These are phyloP conservation scores for Neofusicoccum sp. DNA, from an alignment of 2,329 filamentous ascomycete genomes.

Conservation along the genomic window DNA sequence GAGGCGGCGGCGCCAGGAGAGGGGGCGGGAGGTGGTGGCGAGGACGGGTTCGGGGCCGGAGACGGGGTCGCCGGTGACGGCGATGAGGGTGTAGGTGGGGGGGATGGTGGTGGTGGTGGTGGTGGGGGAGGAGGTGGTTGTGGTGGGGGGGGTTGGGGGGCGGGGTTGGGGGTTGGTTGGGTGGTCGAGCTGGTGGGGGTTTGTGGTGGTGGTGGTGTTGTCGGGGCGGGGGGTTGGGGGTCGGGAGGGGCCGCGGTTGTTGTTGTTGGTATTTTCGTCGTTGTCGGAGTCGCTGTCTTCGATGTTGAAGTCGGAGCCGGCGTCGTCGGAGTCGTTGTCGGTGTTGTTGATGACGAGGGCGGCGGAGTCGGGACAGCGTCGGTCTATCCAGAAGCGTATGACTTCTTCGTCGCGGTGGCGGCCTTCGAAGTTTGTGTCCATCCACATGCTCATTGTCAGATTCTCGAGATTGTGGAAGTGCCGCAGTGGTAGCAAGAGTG, in stretches of 20 bases:
- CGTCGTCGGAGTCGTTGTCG: not conserved
- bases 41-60: conserved; percentile 27
- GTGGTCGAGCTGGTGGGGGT: not conserved
- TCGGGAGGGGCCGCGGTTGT: not conserved
- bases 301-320: not conserved
- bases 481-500: conserved; percentile 43
- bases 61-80: conserved; percentile 31
- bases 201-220: not conserved
- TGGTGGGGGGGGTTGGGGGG: not conserved
- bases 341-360: conserved; percentile 38
- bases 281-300: conserved; percentile 24
- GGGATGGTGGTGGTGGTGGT: not conserved
- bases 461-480: conserved; percentile 46
- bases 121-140: not conserved
- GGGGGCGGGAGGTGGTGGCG: conserved; percentile 25
- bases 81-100: not conserved
- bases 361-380: conserved; percentile 41
- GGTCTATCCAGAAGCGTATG: conserved; percentile 48
- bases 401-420: conserved; percentile 45
- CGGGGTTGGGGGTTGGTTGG: too few species aligned
- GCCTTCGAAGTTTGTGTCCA: conserved; percentile 44
- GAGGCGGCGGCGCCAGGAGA: conserved; percentile 46
- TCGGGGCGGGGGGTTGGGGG: not conserved
- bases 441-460: conserved; percentile 47
- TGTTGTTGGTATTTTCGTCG: not conserved